These are phyloP conservation scores for Nepenthes gracilis DNA, from an alignment of 148 eudicot species.

Conservation along the genomic window DNA sequence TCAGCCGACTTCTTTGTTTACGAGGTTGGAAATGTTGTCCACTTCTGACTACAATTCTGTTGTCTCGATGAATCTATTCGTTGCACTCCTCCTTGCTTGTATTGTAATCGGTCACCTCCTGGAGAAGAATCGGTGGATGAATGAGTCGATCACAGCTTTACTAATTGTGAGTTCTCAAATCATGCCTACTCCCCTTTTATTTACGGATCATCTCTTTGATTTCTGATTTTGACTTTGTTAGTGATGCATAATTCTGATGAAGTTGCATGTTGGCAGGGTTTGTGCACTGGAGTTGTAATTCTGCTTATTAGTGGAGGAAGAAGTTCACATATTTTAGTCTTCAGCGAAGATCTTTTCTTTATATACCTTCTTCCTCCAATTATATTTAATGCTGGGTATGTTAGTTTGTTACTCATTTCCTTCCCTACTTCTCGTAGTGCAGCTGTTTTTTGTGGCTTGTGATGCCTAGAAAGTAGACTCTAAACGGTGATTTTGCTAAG, in stretches of 20 bases:
- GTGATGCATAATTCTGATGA: neutral
- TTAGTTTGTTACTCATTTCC: neutral
- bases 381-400: conserved; percentile 17
- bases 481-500: no score
- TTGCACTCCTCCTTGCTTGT: conserved; percentile 14
- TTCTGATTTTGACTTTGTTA: neutral
- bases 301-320: conserved; percentile 12
- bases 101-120: conserved; percentile 14
- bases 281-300: conserved; percentile 10
- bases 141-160: conserved; percentile 13
- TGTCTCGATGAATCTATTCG: conserved; percentile 16
- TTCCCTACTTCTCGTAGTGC: neutral
- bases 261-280: conserved; percentile 4
- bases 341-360: conserved; percentile 17
- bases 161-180: conserved; percentile 6
- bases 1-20: conserved; percentile 1
- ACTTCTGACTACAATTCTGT: conserved; percentile 11
- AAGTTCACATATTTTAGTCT: conserved; percentile 12
- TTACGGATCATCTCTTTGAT: neutral
- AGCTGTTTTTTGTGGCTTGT: no score
- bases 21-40: conserved; percentile 5
- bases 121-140: conserved; percentile 13
- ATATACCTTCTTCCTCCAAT: conserved; percentile 16
- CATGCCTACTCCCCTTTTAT: neutral
- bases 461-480: no score